Evolutionary conservation across 148 eudicot species (phyloP), one percentile per base, ranked within the genome.

Genomic region (Dysphania ambrosioides): DNA sequence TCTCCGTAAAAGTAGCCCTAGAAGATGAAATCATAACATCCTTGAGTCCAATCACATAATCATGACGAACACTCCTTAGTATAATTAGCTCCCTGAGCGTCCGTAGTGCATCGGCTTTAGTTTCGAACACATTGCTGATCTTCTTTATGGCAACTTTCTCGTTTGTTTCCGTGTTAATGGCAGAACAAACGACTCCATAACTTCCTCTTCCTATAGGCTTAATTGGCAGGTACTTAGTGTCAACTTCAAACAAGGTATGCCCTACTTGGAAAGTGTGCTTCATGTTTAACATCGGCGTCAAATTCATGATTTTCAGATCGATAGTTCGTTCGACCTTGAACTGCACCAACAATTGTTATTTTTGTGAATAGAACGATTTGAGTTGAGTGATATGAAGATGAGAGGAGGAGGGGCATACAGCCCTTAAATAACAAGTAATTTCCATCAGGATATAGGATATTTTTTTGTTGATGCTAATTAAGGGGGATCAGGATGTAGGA

Each of bases 101-200:
- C 70, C 81, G 77, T 63, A 85, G 23, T 1, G 85, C 83, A 60
- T 79, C 79, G 7, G 73, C 41, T 1, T 61, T 68, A 41, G 77
- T 78, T 59, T 79, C 79, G 62, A 77, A 80, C 40, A 77, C 85
- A 49, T 79, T 77, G 7, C 31, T 77, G 24, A 85, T 85, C 78
- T 80, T 85, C 71, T 85, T 82, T 12, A 85, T 85, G 4, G 85
- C 85, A 36, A 85, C 87, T 75, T 77, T 74, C 75, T 85, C 83
- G 1, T 80, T 77, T 1, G 81, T 82, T 58, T 67, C 75, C 53
- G 69, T 82, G 44, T 85, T 77, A n/a, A 82, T 68, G 6, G 83
- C 79, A 6, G 87, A 82, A 34, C 87, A 85, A 2, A 85, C 83
- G 8, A 82, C 75, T 19, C 83, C 85, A 49, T 80, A 85, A 1